Evolutionary conservation across 306 rosid genomes (phyloP).

Genomic region (Sechiopsis laciniata): DNA sequence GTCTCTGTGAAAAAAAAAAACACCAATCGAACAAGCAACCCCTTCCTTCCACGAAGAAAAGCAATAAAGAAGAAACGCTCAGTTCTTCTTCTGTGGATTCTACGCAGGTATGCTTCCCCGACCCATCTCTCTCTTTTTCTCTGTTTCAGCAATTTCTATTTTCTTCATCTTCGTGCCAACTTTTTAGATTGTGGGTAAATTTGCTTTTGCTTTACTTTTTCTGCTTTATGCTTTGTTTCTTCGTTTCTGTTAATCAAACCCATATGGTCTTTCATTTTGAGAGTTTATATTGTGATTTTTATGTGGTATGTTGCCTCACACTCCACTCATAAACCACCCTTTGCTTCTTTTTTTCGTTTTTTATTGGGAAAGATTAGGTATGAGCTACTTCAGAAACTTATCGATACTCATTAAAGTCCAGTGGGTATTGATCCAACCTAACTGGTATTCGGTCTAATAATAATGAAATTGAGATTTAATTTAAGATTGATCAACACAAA

Average conservation of each 20-base stretch:
- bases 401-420: no score
- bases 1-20: neutral
- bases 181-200: slow-evolving; percentile 4
- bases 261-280: neutral
- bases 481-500: no score
- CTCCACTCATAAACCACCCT: neutral
- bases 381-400: no score
- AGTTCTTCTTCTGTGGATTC: neutral
- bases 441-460: no score
- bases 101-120: slow-evolving; percentile 13
- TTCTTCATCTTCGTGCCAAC: neutral
- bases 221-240: slow-evolving; percentile 12
- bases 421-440: no score
- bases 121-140: slow-evolving; percentile 4
- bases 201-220: slow-evolving; percentile 14
- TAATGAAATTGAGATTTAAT: no score
- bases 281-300: neutral
- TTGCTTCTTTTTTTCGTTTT: neutral
- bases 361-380: neutral
- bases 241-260: neutral
- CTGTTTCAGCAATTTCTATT: neutral
- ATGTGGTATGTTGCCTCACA: neutral
- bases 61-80: neutral
- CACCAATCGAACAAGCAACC: slow-evolving; percentile 14
- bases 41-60: neutral